phyloP scores from a whole-genome alignment of 306 rosid species.

The Vicia sativa region DNA sequence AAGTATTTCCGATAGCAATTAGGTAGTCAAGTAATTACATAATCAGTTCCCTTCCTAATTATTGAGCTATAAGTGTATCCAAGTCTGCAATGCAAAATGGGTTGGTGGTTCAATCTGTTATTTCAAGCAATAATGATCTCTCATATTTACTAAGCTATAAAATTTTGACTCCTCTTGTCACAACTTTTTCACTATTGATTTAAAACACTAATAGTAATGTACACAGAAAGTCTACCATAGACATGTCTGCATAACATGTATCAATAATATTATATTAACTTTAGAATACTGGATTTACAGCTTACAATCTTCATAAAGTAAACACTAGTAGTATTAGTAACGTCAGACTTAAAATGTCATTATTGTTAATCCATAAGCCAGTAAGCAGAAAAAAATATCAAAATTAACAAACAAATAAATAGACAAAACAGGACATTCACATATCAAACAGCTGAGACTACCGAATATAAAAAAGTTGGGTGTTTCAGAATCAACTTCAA shows the following conservation, averaged over 20 bases:
- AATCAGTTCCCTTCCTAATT: background rate
- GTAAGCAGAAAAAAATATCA: background rate
- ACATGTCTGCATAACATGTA: background rate
- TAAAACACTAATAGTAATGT: background rate
- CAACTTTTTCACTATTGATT: background rate
- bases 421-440: conserved; percentile 1
- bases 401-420: conserved; percentile 18
- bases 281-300: conserved; percentile 21
- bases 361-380: conserved; percentile 4
- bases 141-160: background rate
- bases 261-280: conserved; percentile 6
- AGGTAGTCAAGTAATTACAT: background rate
- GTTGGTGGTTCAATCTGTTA: background rate
- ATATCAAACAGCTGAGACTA: conserved; percentile 22
- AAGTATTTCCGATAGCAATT: background rate
- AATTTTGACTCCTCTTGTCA: background rate
- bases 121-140: background rate
- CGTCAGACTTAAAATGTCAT: conserved; percentile 17
- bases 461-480: conserved; percentile 17
- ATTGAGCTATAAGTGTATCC: conserved; percentile 11
- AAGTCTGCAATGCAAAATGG: background rate
- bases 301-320: conserved; percentile 4
- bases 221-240: conserved; percentile 13
- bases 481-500: conserved; percentile 10
- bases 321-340: conserved; percentile 1